Percentiles rank a stretch among this genome's conserved stretches.
Evolutionary conservation across 1,284 basidiomycete species (phyloP).

Genomic region (Cryptococcus wingfieldii): DNA sequence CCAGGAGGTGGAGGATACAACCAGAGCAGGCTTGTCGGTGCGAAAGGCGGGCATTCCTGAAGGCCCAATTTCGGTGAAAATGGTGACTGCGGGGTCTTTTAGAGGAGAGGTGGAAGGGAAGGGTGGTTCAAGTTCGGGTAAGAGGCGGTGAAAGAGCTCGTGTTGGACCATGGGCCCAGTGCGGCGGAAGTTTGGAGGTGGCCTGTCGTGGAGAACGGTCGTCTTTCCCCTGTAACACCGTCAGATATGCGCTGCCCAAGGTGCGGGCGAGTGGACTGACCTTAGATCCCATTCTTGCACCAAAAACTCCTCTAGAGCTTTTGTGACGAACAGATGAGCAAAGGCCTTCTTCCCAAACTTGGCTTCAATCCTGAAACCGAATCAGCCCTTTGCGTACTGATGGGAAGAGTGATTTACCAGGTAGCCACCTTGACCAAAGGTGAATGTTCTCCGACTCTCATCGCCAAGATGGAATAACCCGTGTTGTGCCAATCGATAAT

Average conservation of each 20-base stretch:
- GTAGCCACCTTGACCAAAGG: slow-evolving; percentile 69
- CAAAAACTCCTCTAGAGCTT: slow-evolving; percentile 74
- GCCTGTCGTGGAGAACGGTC: slow-evolving; percentile 78
- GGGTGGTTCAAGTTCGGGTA: slow-evolving; percentile 27
- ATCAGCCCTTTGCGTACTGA: neutral
- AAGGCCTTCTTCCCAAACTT: slow-evolving; percentile 74
- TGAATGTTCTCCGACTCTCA: slow-evolving; percentile 68
- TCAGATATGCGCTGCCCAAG: neutral
- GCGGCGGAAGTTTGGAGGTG: slow-evolving; percentile 72
- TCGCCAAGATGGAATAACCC: slow-evolving; percentile 85
- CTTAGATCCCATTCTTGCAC: slow-evolving; percentile 69
- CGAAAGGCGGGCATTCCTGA: slow-evolving; percentile 49
- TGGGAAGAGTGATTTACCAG: slow-evolving; percentile 53
- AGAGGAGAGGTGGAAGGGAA: slow-evolving; percentile 44
- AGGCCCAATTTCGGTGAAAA: slow-evolving; percentile 23
- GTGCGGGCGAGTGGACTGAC: slow-evolving; percentile 53
- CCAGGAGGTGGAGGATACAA: slow-evolving; percentile 95
- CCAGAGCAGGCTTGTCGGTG: slow-evolving; percentile 70
- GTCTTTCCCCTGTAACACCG: slow-evolving; percentile 61
- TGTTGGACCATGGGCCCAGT: slow-evolving; percentile 66
- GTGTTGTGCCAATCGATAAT: slow-evolving; percentile 99
- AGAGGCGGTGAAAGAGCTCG: slow-evolving; percentile 62
- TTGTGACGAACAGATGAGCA: slow-evolving; percentile 90
- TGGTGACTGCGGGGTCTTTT: slow-evolving; percentile 18
- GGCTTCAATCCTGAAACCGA: slow-evolving; percentile 64